Base-by-base conservation (phyloP, 1,284 basidiomycete genomes). In the Kalmanozyma brasiliensis region DNA sequence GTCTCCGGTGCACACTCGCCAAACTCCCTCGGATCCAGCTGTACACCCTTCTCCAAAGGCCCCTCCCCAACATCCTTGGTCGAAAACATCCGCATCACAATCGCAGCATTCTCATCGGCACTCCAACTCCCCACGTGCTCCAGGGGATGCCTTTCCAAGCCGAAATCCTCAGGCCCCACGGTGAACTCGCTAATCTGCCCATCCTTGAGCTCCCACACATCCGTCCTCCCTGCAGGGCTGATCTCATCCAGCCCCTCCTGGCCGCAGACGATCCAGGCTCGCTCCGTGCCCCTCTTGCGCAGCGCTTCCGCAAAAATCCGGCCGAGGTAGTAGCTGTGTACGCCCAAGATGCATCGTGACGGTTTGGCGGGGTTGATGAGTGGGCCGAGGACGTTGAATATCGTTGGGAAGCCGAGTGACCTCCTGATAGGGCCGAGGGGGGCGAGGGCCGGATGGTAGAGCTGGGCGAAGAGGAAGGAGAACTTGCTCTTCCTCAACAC, bases 361-460 rank as follows among this genome's bases (percentile, higher is more conserved):
- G 95, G 95, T 17, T 85, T 84, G 0, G 92, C 91, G 0, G 95
- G 96, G 83, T 97, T 98, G 84, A 97, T 91, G 37, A 98, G 86
- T 0, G 95, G 95, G 0, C 96, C 95, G 36, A 98, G 87, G 58
- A 96, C 85, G 84, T 98, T 98, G 87, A 98, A 98, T 85, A 98
- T 89, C 3, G 95, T 98, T 23, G 94, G 91, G 85, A 97, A 97
- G 57, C 94, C 93, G 49, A 98, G 88, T 0, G 88, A 84, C 75
- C 91, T 90, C 49, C 95, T 90, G 77, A 91, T 88, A 0, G 94
- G 93, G 0, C 91, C 92, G 71, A 98, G 86, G 65, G 88, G 86
- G 1, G 90, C 91, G 35, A 98, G 86, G 0, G 91, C 84, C 1
- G 94, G 94, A 83, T 98, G 94, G 84, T 93, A 97, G 78, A 94